Evolutionary conservation across 768 basidiomycete genomes (phyloP).

Genomic region (Leccinellum rugosiceps): DNA sequence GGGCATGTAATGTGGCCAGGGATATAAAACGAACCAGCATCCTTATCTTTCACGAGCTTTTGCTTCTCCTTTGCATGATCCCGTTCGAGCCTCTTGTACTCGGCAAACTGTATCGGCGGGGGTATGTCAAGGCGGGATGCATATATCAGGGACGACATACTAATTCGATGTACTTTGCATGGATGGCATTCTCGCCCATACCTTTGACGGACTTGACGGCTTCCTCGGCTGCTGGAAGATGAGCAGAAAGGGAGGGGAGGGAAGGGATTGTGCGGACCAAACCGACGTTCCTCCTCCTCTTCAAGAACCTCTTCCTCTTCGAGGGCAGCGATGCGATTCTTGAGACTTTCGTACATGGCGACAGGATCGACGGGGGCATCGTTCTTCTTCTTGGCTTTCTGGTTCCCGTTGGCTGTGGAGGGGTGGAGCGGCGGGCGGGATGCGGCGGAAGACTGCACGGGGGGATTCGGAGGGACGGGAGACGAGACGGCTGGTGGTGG

Average conservation of each 20-base stretch:
- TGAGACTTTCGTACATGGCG: conserved; percentile 84
- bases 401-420: conserved; percentile 28
- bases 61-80: conserved; percentile 92
- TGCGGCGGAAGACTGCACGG: conserved; percentile 34
- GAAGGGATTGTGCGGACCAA: conserved; percentile 47
- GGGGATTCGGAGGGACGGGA: conserved; percentile 34
- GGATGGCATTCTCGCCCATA: conserved; percentile 77
- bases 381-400: conserved; percentile 70
- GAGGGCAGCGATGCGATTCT: conserved; percentile 83
- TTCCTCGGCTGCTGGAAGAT: conserved; percentile 64
- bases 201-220: conserved; percentile 84
- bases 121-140: conserved; percentile 19
- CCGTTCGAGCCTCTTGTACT: conserved; percentile 81
- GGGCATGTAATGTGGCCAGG: conserved; percentile 1
- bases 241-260: conserved; percentile 4
- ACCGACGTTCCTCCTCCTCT: conserved; percentile 81
- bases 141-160: conserved; percentile 42
- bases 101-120: conserved; percentile 64
- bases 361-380: conserved; percentile 71
- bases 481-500: conserved; percentile 46
- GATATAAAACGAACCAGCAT: conserved; percentile 55
- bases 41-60: conserved; percentile 87
- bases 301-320: conserved; percentile 86
- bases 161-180: conserved; percentile 85
- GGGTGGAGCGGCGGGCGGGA: conserved; percentile 33